Evolutionary conservation across 2,329 filamentous ascomycete species (phyloP).

Genomic region (Venturia pyrina): DNA sequence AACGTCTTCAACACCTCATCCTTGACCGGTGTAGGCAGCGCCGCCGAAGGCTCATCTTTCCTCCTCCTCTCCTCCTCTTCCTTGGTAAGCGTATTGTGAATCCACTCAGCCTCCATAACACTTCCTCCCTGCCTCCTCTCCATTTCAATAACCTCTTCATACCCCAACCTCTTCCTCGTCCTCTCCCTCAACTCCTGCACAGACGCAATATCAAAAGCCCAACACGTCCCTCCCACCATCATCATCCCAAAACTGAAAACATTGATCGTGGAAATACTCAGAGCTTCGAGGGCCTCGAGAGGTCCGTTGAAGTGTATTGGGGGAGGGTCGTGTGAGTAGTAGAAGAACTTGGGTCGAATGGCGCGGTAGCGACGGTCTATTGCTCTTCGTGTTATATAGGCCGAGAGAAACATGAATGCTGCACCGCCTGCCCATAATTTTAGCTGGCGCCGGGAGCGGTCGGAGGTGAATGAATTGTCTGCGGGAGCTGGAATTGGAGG

Average conservation of each 20-base stretch:
- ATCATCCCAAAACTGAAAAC: slow-evolving; percentile 11
- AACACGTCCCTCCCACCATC: slow-evolving; percentile 9
- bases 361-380: slow-evolving; percentile 10
- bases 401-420: slow-evolving; percentile 10
- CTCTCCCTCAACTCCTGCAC: slow-evolving; percentile 8
- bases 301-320: slow-evolving; percentile 7
- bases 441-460: slow-evolving; percentile 6
- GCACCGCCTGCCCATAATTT: slow-evolving; percentile 9
- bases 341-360: slow-evolving; percentile 11
- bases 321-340: slow-evolving; percentile 9
- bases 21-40: neutral
- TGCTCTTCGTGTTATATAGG: slow-evolving; percentile 10
- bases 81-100: neutral
- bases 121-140: neutral
- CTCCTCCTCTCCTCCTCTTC: slow-evolving; percentile 11
- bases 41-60: neutral
- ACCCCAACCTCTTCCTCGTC: slow-evolving; percentile 11
- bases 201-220: slow-evolving; percentile 10
- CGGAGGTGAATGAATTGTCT: neutral
- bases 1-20: neutral
- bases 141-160: slow-evolving; percentile 9
- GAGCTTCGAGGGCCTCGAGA: slow-evolving; percentile 11
- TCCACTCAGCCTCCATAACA: slow-evolving; percentile 5
- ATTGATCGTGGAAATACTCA: slow-evolving; percentile 12
- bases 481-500: neutral